Percentiles rank a stretch among this genome's conserved stretches.
Evolutionary conservation across 805 yeast species (phyloP).

Genomic region (Candida silvicultrix): DNA sequence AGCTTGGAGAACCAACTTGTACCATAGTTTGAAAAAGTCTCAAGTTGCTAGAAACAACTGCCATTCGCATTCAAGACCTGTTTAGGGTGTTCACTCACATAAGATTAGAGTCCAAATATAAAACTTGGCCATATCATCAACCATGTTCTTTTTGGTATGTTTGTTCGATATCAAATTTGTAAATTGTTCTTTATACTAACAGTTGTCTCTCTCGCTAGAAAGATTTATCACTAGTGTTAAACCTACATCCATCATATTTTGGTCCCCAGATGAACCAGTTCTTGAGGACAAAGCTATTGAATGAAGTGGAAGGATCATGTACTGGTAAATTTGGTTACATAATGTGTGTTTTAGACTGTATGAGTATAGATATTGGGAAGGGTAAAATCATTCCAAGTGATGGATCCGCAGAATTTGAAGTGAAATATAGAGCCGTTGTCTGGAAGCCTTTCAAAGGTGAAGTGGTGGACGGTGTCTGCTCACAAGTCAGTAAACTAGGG

Average conservation of each 20-base stretch:
- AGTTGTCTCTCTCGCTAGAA: slow-evolving; percentile 48
- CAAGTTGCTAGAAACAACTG: neutral
- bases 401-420: slow-evolving; percentile 95
- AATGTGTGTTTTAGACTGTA: slow-evolving; percentile 90
- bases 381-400: slow-evolving; percentile 87
- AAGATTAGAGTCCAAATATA: too few relatives aligned
- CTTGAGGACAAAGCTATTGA: slow-evolving; percentile 79
- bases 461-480: slow-evolving; percentile 94
- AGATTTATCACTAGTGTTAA: slow-evolving; percentile 85
- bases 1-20: too few relatives aligned
- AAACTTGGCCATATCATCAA: neutral
- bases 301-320: slow-evolving; percentile 98
- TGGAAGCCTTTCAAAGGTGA: slow-evolving; percentile 99
- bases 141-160: neutral
- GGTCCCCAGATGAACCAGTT: slow-evolving; percentile 98
- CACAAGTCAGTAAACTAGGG: slow-evolving; percentile 91
- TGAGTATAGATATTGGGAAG: slow-evolving; percentile 90
- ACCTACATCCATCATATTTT: slow-evolving; percentile 94
- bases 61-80: neutral
- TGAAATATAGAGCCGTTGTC: slow-evolving; percentile 91
- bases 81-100: neutral
- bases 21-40: too few relatives aligned
- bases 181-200: too few relatives aligned
- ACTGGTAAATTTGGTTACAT: slow-evolving; percentile 98
- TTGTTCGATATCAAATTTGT: too few relatives aligned